Conservation (phyloP, 2,329 filamentous ascomycete genomes). For the Magnaporthales sp. region DNA sequence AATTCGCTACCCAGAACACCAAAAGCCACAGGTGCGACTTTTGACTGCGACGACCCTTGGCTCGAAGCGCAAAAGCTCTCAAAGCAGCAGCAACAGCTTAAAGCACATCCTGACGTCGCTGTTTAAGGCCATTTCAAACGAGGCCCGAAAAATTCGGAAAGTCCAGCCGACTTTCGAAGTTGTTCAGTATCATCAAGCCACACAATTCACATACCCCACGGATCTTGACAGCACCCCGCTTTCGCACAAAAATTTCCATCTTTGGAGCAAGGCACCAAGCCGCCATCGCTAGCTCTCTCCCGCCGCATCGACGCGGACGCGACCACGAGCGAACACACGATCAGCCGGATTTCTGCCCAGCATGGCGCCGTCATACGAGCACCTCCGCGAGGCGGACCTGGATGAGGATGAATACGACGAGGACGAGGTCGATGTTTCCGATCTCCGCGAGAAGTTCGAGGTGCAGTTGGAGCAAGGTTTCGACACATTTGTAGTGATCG, state of each 20-base stretch:
- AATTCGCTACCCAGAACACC: background rate
- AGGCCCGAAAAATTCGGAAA: background rate
- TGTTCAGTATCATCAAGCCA: background rate
- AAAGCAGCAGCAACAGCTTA: background rate
- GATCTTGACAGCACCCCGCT: constrained; percentile 10
- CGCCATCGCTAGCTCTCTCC: background rate
- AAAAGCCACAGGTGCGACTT: background rate
- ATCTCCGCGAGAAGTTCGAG: constrained; percentile 89
- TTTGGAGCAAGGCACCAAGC: constrained; percentile 3
- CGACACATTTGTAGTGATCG: constrained; percentile 92
- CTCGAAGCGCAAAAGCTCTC: background rate
- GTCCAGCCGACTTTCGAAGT: background rate
- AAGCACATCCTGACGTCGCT: background rate
- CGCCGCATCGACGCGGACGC: background rate
- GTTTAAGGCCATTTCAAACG: background rate
- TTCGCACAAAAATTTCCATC: constrained; percentile 11
- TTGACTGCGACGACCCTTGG: background rate
- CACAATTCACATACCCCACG: background rate
- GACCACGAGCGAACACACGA: background rate
- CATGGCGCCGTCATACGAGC: constrained; percentile 93
- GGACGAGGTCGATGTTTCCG: constrained; percentile 90
- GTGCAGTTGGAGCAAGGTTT: constrained; percentile 93
- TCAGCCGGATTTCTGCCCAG: constrained; percentile 29
- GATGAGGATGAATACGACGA: constrained; percentile 80
- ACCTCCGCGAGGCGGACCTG: constrained; percentile 84